Base-by-base conservation (phyloP, 768 basidiomycete genomes). In the Suillus alpinus region DNA sequence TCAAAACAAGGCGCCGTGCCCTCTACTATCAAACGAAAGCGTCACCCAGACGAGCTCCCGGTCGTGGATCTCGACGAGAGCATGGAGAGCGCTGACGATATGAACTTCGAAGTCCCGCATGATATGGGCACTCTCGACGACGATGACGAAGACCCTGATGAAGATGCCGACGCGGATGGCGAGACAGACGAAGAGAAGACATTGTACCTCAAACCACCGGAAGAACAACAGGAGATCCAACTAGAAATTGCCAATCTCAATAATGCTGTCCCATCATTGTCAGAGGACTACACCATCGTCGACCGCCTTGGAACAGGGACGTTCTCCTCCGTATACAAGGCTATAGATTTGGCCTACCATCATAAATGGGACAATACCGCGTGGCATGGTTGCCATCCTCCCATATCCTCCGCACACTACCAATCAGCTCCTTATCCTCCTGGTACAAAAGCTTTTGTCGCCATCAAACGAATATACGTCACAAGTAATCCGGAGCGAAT, bases 291-390 rank as follows among this genome's bases (percentile, higher is more conserved):
- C 78, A 82, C 78, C 55, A 79, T 98, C 39, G 73, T 98, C 39
- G 96, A 98, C 76, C 84, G 95, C 1, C 83, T 99, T 0, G 97
- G 97, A 14, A 98, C 95, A 58, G 96, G 96, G 16, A 99, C 96
- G 1, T 99, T 99, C 76, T 98, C 96, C 0, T 95, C 95, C 10
- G 97, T 99, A n/a, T 99, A 98, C 82, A 97, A 98, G 68, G 97
- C 95, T 0, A 74, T 95, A 64, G 97, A 99, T 73, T 67, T 90
- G 16, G 75, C 81, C 60, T 85, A 90, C 67, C 85, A 92, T 66
- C 76, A 81, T 53, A 89, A 90, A 57, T 92, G 86, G 87, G 83
- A 91, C 71, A 92, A 94, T 67, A 65, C 73, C 5, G 79, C 84
- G 13, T 94, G 92, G 92, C 84, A 85, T 36, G 88, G 88, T 0